Evolutionary conservation across 768 basidiomycete genomes (phyloP).

Genomic region (Auricularia auricula-judae): DNA sequence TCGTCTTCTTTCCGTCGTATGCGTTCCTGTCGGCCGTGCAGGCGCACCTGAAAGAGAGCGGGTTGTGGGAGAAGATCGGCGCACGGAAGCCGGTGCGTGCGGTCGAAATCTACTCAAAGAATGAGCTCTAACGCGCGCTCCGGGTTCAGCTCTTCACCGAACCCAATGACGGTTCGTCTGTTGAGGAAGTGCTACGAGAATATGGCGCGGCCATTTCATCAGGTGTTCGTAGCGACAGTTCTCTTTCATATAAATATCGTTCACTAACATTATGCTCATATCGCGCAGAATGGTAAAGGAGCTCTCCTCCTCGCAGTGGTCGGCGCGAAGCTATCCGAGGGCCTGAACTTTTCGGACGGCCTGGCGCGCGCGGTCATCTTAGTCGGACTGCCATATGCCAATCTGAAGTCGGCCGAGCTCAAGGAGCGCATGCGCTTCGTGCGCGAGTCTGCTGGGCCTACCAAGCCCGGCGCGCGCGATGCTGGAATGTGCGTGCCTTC

Average conservation of each 20-base stretch:
- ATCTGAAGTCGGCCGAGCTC: slow-evolving; percentile 81
- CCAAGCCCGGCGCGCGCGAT: slow-evolving; percentile 19
- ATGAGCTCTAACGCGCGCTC: neutral
- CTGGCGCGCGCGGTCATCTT: slow-evolving; percentile 80
- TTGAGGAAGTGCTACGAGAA: slow-evolving; percentile 64
- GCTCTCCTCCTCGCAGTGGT: slow-evolving; percentile 89
- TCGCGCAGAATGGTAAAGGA: slow-evolving; percentile 25
- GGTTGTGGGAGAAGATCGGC: slow-evolving; percentile 48
- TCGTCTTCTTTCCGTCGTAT: slow-evolving; percentile 93
- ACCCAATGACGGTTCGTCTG: slow-evolving; percentile 58
- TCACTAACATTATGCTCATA: slow-evolving; percentile 2
- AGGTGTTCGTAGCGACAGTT: slow-evolving; percentile 1
- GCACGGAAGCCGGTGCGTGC: slow-evolving; percentile 63
- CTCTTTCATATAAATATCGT: too few species aligned
- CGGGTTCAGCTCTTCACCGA: slow-evolving; percentile 71
- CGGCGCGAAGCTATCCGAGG: slow-evolving; percentile 95
- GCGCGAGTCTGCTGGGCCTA: slow-evolving; percentile 38
- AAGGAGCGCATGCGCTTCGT: slow-evolving; percentile 88
- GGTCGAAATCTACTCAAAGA: neutral
- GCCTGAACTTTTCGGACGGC: slow-evolving; percentile 60
- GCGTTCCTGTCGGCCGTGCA: slow-evolving; percentile 62
- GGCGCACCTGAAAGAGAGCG: slow-evolving; percentile 50
- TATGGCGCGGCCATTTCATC: slow-evolving; percentile 43
- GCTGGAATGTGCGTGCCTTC: slow-evolving; percentile 18
- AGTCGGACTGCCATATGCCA: slow-evolving; percentile 88